Evolutionary conservation across 805 yeast species (phyloP), one percentile per base, ranked within the genome.

Genomic region (Kodamaea restingae): DNA sequence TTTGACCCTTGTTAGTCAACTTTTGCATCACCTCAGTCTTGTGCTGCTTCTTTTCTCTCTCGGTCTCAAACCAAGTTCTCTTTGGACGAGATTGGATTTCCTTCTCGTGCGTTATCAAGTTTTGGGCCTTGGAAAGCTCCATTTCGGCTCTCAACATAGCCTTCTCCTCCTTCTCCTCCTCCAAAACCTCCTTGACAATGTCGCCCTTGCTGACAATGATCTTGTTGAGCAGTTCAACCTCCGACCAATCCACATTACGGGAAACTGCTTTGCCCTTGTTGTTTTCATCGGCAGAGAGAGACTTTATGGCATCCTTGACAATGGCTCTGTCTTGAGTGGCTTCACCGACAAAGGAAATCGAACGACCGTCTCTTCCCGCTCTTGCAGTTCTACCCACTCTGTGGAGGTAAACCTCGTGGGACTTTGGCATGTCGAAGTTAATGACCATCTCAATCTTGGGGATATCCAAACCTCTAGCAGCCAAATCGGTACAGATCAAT

Each of bases 321-420:
- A 93, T 87, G 35, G 74, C 67, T 63, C 98, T 80, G 47, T 93
- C 98, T 42, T 73, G 76, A n/a, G 87, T 70, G 0, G 85, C 70
- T 58, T 93, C 98, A 12, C 98, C 97, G 10, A 93, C 98, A 63
- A 93, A 80, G 2, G 97, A 82, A 29, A 93, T 83, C 32, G 97
- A 85, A 41, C 77, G 77, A 75, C 99, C 99, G 39, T 85, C 87
- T 65, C 98, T 79, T 15, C 98, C 98, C 37, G 97, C 99, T 78
- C 99, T 87, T 7, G 99, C 99, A 40, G 98, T 93, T 75, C 98
- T 86, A 65, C 98, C 98, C 44, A 93, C 96, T 72, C 98, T 84
- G 67, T 93, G 98, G 54, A 93, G 71, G 61, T 93, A 93, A 27
- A 91, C 76, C 49, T 93, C 98, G 54, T 85, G 82, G 21, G 85